Base-by-base conservation (phyloP, 192 early-diverging fungal species). In the Chytriomyces sp. region DNA sequence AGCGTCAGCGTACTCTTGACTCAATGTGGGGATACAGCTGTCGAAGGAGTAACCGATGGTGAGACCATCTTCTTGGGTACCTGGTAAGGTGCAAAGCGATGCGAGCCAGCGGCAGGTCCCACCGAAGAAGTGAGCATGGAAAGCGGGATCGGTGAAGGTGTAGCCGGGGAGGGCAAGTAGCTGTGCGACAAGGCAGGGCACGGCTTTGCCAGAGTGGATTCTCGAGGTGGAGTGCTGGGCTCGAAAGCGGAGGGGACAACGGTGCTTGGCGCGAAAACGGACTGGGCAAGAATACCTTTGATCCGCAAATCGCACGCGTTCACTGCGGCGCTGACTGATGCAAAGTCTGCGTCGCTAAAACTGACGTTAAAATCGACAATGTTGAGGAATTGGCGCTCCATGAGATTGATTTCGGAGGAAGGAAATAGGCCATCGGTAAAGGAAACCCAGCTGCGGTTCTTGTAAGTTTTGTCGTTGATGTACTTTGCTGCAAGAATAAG, bases 391-490 rank as follows among this genome's bases (percentile, higher is more conserved):
- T 68, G 65, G 8, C 52, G 44, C 52, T 68, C 65, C 65, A 68
- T 68, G 14, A 68, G 65, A 28, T 68, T 68, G 52, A 68, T 68
- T 28, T 68, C 65, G 17, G 65, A 55, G 44, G 30, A 7, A 25
- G 65, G 52, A 28, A 68, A 68, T 8, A 68, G 65, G 14, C 54
- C 54, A 5, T 68, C 65, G 49, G 52, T 68, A 52, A 68, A 55
- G 32, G 54, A 17, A 6, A 55, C 44, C 52, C 49, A 68, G 52
- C 19, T 39, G 7, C 30, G n/a, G 65, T 68, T 68, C n/a, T 68
- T 68, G 52, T 55, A 55, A n/a, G 44, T 53, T 32, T 55, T 68
- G 52, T 68, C 65, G 32, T 68, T 68, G 40, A 39, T 56, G 65
- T 53, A 53, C 28, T 68, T 68, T 0, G 28, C 14, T 0, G 65